Base-by-base conservation (phyloP, 192 early-diverging fungal genomes). In the Coemansia sp. region DNA sequence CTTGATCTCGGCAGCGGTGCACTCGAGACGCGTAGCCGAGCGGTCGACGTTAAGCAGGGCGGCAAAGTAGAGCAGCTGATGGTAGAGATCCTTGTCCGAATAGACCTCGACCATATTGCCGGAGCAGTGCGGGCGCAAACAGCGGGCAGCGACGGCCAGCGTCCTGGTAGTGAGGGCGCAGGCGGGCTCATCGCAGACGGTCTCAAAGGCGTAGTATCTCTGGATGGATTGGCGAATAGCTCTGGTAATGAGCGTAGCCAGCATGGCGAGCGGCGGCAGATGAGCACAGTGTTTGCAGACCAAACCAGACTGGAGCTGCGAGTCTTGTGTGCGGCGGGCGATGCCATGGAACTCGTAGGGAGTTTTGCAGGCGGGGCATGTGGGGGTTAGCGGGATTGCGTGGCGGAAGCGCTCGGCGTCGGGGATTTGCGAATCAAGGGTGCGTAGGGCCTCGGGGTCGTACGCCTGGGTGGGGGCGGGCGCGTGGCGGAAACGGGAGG, bases 21-120 rank as follows among this genome's bases (percentile, higher is more conserved):
- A 48, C 45, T 66, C 63, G 6, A 64, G 56, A 33, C 62, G 61
- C 19, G 18, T 40, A 33, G 66, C 71, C 0, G 71, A 66, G 18
- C 59, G 55, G 8, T 69, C 67, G 15, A 62, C 17, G 10, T 42
- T 64, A 6, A 81, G 27, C 30, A 94, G 68, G 25, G 80, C 77
- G 34, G 83, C 80, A 58, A 83, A 91, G 62, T 90, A 98, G 48
- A 81, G 73, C 23, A 98, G 57, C 78, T 98, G 94, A 22, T 83
- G 88, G 68, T 93, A 91, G 7, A 98, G 76, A 60, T 55, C 59
- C 33, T 73, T 80, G 60, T 95, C 93, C 24, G 87, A 76, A 61
- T 89, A 95, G 84, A 91, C 58, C n/a, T 59, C 57, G 13, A 43
- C 33, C 45, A 94, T 80, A 2, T 45, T 77, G 3, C 94, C 94